A percentile compares a stretch with the other conserved stretches of the same genome.
Evolutionary conservation across 768 basidiomycete genomes (phyloP).

Genomic region (Boletales sp.): DNA sequence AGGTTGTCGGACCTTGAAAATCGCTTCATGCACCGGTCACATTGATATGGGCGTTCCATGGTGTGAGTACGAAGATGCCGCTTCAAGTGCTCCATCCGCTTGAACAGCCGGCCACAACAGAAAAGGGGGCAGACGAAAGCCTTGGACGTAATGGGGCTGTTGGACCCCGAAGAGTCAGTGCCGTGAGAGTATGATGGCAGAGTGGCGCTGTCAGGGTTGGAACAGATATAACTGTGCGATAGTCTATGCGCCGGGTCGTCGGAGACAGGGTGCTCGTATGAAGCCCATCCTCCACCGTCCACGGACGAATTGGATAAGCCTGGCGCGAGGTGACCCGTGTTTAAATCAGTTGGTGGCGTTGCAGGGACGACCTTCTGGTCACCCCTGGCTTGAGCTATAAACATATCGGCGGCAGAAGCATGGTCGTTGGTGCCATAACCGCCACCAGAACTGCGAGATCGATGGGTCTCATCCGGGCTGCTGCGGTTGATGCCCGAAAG

Average conservation of each 20-base stretch:
- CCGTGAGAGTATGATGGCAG: constrained; percentile 21
- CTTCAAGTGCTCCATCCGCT: constrained; percentile 89
- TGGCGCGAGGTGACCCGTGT: constrained; percentile 17
- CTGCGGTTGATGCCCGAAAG: constrained; percentile 27
- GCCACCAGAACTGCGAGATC: constrained; percentile 17
- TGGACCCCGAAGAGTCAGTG: constrained; percentile 17
- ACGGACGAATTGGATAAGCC: constrained; percentile 19
- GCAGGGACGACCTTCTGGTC: constrained; percentile 36
- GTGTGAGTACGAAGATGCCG: constrained; percentile 87
- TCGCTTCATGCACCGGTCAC: constrained; percentile 69
- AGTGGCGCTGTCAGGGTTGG: constrained; percentile 11
- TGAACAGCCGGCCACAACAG: constrained; percentile 83
- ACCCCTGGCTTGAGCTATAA: constrained; percentile 56
- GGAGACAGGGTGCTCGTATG: constrained; percentile 17
- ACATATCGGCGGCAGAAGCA: constrained; percentile 65
- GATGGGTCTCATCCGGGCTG: constrained; percentile 19
- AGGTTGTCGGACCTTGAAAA: constrained; percentile 91
- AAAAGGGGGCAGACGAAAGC: constrained; percentile 80
- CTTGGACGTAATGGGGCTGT: constrained; percentile 43
- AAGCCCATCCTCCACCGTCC: constrained; percentile 16
- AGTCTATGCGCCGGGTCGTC: constrained; percentile 17
- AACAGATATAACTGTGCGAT: constrained; percentile 14
- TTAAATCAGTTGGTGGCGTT: constrained; percentile 17
- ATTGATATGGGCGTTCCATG: constrained; percentile 80
- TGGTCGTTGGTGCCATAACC: constrained; percentile 30